Evolutionary conservation across 164 flowering plant species (phyloP).

Genomic region (Saururus chinensis): DNA sequence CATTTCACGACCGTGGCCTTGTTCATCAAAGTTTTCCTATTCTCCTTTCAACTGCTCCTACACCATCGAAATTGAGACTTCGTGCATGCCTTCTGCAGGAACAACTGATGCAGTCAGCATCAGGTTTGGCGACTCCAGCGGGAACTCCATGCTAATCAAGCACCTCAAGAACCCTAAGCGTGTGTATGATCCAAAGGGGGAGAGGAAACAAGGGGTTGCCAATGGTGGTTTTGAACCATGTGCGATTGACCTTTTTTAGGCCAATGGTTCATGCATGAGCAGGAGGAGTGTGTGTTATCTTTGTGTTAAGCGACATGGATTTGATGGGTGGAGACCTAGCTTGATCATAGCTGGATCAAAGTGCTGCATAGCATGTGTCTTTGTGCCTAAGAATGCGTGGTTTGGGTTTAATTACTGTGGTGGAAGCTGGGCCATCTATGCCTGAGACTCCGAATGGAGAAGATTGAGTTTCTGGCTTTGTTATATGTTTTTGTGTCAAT

Average conservation of each 20-base stretch:
- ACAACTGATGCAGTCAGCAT: constrained; percentile 4
- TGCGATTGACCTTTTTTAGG: constrained; percentile 7
- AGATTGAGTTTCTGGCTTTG: background rate
- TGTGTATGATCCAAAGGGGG: constrained; percentile 3
- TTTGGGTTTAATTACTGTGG: constrained; percentile 16
- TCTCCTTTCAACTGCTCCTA: constrained; percentile 10
- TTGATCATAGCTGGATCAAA: constrained; percentile 18
- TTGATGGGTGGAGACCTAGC: constrained; percentile 14
- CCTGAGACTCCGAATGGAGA: constrained; percentile 5
- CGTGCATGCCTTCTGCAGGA: constrained; percentile 12
- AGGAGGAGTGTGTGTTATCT: constrained; percentile 8
- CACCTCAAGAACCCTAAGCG: constrained; percentile 13
- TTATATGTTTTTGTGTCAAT: background rate
- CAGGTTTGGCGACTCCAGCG: constrained; percentile 10
- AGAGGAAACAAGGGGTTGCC: constrained; percentile 6
- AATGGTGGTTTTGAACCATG: constrained; percentile 12
- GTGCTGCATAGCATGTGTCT: constrained; percentile 9
- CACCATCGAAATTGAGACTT: constrained; percentile 11
- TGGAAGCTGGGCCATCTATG: background rate
- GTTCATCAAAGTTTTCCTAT: background rate
- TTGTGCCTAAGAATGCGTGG: constrained; percentile 16
- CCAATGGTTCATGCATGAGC: constrained; percentile 12
- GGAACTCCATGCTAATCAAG: constrained; percentile 9
- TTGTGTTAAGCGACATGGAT: constrained; percentile 6
- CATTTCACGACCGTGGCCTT: no score